phyloP scores from a whole-genome alignment of 1,284 basidiomycete species.

The Rhodotorula glutinis region DNA sequence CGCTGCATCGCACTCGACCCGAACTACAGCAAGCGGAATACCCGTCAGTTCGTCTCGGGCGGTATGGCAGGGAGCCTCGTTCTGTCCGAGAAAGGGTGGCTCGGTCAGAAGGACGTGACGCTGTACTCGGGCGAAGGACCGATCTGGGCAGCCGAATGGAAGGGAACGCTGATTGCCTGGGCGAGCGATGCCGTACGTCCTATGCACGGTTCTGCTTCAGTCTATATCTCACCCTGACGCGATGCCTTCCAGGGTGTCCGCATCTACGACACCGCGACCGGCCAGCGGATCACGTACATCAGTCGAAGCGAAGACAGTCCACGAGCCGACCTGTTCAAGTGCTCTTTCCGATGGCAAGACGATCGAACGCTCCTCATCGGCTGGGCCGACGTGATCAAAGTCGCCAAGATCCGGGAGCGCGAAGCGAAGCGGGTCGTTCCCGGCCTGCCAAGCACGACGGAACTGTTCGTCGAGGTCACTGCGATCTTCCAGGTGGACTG shows the following conservation, averaged over 20 bases:
- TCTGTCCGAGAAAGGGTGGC: conserved; percentile 91
- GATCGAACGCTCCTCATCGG: conserved; percentile 83
- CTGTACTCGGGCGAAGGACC: conserved; percentile 88
- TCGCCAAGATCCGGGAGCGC: conserved; percentile 54
- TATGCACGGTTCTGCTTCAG: too few relatives aligned
- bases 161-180: conserved; percentile 85
- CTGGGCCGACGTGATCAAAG: conserved; percentile 93
- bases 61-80: conserved; percentile 85
- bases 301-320: conserved; percentile 76
- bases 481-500: conserved; percentile 91
- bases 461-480: conserved; percentile 69
- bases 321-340: conserved; percentile 89
- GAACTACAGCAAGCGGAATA: conserved; percentile 73
- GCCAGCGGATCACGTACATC: conserved; percentile 80
- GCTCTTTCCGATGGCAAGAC: conserved; percentile 86
- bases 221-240: conserved; percentile 6
- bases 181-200: conserved; percentile 77
- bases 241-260: conserved; percentile 69
- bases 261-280: conserved; percentile 79
- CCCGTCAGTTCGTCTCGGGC: conserved; percentile 86
- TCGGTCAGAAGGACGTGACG: conserved; percentile 86
- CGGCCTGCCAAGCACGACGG: conserved; percentile 26
- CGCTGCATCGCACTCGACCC: conserved; percentile 87
- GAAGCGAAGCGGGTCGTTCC: conserved; percentile 28
- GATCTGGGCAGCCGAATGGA: conserved; percentile 89